These are phyloP conservation scores for Camelina hispida DNA, from an alignment of 345 rosid genomes.

Conservation along the genomic window DNA sequence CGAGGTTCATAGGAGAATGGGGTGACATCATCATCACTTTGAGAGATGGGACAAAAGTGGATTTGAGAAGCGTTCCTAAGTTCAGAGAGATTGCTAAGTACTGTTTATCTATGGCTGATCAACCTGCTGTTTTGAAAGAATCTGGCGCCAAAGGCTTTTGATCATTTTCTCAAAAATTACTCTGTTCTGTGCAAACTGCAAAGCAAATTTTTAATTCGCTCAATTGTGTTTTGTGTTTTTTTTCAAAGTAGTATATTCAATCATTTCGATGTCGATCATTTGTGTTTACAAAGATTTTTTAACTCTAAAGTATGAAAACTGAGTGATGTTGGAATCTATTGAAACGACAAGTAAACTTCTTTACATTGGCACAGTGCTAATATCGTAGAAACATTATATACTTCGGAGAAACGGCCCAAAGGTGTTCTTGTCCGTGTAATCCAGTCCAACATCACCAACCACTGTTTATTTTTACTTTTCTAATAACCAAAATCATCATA, in stretches of 20 bases:
- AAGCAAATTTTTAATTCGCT: background rate
- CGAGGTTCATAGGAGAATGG: conserved; percentile 93
- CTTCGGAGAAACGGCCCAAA: conserved; percentile 13
- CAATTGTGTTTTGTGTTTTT: background rate
- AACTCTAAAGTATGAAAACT: too few relatives aligned
- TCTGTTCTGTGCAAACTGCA: background rate
- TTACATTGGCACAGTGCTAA: too few relatives aligned
- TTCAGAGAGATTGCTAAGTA: conserved; percentile 88
- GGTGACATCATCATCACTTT: conserved; percentile 85
- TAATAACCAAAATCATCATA: too few relatives aligned
- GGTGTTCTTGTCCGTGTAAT: background rate
- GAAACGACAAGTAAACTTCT: too few relatives aligned
- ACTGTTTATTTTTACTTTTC: too few relatives aligned
- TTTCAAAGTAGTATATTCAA: background rate
- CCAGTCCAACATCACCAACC: too few relatives aligned
- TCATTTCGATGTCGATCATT: background rate
- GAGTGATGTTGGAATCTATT: too few relatives aligned
- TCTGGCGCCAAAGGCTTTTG: conserved; percentile 60
- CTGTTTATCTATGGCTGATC: conserved; percentile 75
- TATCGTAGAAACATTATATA: too few relatives aligned
- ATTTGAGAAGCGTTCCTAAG: conserved; percentile 85
- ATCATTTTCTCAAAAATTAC: background rate
- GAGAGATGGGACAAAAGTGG: conserved; percentile 81
- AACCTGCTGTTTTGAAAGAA: conserved; percentile 61
- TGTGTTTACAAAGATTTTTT: too few relatives aligned